A percentile compares a stretch with the other conserved stretches of the same genome.
Conservation (phyloP, 768 basidiomycete genomes). For the Russula ochroleuca region DNA sequence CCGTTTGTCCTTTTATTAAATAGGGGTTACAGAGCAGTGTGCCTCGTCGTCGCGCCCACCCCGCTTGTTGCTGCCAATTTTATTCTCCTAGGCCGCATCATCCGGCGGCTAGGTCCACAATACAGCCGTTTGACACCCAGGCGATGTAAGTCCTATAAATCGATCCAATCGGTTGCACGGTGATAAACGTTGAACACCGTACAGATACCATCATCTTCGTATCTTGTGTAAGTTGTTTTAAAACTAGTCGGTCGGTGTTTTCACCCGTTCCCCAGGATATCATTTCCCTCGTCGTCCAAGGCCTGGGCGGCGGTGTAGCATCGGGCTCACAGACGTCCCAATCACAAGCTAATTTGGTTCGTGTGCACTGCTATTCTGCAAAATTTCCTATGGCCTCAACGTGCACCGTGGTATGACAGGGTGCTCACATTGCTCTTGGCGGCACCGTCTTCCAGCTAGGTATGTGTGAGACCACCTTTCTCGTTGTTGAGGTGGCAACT, state of each 20-base stretch:
- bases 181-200: background rate
- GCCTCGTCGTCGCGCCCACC: conserved; percentile 23
- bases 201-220: conserved; percentile 22
- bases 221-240: conserved; percentile 15
- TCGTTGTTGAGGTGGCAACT: background rate
- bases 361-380: background rate
- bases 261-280: conserved; percentile 22
- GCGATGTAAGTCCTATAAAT: conserved; percentile 14
- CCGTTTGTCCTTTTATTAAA: background rate
- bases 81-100: conserved; percentile 24
- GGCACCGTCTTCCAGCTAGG: conserved; percentile 26
- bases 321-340: background rate
- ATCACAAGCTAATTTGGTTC: conserved; percentile 4
- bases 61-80: conserved; percentile 27
- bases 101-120: conserved; percentile 19
- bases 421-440: conserved; percentile 19
- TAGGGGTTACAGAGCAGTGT: conserved; percentile 1
- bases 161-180: background rate
- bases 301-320: conserved; percentile 20
- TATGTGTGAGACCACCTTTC: background rate
- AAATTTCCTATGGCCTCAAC: background rate
- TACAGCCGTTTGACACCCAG: conserved; percentile 24
- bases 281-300: conserved; percentile 20
- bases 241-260: background rate
- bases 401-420: background rate